Conservation (phyloP, 441 rosid species). For the Aleurites moluccanus region DNA sequence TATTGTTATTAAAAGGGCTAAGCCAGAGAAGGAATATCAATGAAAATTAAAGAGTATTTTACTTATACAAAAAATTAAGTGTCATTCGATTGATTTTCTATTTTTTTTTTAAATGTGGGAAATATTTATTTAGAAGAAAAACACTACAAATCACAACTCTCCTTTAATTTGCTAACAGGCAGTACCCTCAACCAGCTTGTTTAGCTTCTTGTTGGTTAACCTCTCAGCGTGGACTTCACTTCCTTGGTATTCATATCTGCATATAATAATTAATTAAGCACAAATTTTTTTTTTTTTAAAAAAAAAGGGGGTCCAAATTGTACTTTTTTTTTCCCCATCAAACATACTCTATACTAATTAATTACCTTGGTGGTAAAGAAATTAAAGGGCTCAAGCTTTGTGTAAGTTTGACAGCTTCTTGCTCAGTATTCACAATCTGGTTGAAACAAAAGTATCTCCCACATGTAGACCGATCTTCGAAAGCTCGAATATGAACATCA, state of each 20-base stretch:
- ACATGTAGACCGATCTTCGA: constrained; percentile 57
- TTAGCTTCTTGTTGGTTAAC: constrained; percentile 57
- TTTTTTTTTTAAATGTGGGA: too few species aligned
- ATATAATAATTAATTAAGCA: constrained; percentile 3
- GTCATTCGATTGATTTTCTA: too few species aligned
- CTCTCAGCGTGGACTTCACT: constrained; percentile 60
- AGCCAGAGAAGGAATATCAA: too few species aligned
- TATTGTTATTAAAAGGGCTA: too few species aligned
- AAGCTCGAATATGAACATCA: constrained; percentile 67
- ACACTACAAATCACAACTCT: too few species aligned
- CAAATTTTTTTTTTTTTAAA: too few species aligned
- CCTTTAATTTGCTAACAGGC: constrained; percentile 31
- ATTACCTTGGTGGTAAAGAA: constrained; percentile 55
- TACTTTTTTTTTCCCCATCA: too few species aligned
- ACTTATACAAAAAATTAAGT: too few species aligned
- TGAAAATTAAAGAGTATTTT: too few species aligned
- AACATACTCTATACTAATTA: too few species aligned
- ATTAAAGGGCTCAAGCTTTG: constrained; percentile 60
- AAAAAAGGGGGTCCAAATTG: too few species aligned
- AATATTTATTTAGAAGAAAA: not conserved
- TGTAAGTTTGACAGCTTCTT: constrained; percentile 58
- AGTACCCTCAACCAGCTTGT: constrained; percentile 60
- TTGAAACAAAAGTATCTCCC: constrained; percentile 85
- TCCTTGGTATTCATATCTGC: constrained; percentile 59
- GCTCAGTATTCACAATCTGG: constrained; percentile 56